Percentiles rank a stretch among this genome's conserved stretches.
phyloP scores from a whole-genome alignment of 768 basidiomycete species.

The Lactarius evosmus region DNA sequence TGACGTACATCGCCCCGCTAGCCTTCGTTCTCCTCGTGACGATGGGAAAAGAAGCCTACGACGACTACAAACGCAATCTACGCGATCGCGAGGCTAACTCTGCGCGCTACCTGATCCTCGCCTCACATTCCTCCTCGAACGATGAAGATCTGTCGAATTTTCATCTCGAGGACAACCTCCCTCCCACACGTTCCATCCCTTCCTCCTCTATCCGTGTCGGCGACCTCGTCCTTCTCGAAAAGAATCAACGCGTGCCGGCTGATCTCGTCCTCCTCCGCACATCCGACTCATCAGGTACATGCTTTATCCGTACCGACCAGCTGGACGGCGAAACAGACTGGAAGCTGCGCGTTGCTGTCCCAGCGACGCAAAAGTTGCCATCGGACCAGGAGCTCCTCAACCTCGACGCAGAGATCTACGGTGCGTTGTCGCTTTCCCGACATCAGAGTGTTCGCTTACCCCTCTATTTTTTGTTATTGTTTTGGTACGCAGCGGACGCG shows the following conservation, averaged over 20 bases:
- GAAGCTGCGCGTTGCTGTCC: conserved; percentile 91
- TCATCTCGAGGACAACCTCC: conserved; percentile 12
- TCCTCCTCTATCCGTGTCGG: conserved; percentile 88
- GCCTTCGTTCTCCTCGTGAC: conserved; percentile 94
- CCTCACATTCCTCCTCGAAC: conserved; percentile 41
- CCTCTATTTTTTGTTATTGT: conserved; percentile 14
- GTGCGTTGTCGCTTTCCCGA: conserved; percentile 40
- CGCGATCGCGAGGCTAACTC: conserved; percentile 96
- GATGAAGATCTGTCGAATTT: conserved; percentile 33
- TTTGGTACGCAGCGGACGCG: conserved; percentile 64
- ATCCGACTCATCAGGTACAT: conserved; percentile 85
- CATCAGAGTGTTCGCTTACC: conserved; percentile 5
- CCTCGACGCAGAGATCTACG: conserved; percentile 87
- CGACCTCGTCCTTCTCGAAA: conserved; percentile 87
- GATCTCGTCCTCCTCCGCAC: conserved; percentile 90
- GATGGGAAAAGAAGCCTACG: conserved; percentile 98
- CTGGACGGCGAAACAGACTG: conserved; percentile 99
- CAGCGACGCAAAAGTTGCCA: conserved; percentile 72
- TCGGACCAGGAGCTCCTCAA: conserved; percentile 52
- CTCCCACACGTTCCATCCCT: conserved; percentile 65
- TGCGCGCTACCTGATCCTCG: conserved; percentile 82
- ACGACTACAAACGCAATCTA: conserved; percentile 92
- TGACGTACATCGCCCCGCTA: conserved; percentile 93
- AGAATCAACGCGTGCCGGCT: conserved; percentile 96
- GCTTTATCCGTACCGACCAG: conserved; percentile 97